Evolutionary conservation across 1,139 yeast genomes (phyloP).

Genomic region (Candida sp.): DNA sequence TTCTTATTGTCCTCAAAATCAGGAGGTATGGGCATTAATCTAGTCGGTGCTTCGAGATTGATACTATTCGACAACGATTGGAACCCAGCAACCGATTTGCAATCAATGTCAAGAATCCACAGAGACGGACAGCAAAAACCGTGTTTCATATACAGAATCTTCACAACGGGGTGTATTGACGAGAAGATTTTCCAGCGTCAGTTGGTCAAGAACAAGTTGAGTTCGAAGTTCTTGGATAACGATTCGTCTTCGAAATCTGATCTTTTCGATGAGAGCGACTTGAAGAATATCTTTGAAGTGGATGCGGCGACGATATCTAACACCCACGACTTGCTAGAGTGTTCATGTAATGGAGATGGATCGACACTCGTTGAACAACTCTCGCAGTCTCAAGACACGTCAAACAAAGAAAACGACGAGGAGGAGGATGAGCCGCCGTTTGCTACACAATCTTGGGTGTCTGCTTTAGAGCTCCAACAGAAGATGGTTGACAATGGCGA

Average conservation of each 20-base stretch:
- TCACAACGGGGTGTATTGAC: conserved; percentile 90
- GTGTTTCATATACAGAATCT: conserved; percentile 81
- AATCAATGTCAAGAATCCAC: conserved; percentile 96
- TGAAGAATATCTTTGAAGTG: conserved; percentile 76
- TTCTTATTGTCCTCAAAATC: conserved; percentile 88
- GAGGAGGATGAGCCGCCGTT: conserved; percentile 12
- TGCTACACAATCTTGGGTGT: conserved; percentile 38
- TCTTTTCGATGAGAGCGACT: conserved; percentile 64
- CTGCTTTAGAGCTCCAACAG: conserved; percentile 38
- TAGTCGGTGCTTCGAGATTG: conserved; percentile 89
- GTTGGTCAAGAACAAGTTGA: conserved; percentile 78
- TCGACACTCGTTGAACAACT: conserved; percentile 3
- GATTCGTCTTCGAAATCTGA: conserved; percentile 40
- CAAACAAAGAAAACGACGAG: conserved; percentile 12
- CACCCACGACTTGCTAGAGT: conserved; percentile 86
- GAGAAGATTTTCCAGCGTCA: conserved; percentile 97
- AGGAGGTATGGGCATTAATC: conserved; percentile 93
- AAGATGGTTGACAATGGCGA: conserved; percentile 18
- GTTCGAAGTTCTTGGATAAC: conserved; percentile 76
- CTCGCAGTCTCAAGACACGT: conserved; percentile 15
- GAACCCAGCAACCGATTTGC: conserved; percentile 94
- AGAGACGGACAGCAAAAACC: conserved; percentile 89
- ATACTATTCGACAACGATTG: conserved; percentile 89
- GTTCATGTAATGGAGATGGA: conserved; percentile 60
- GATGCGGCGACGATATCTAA: conserved; percentile 57